Percentiles rank a stretch among this genome's conserved stretches.
phyloP scores from a whole-genome alignment of 1,139 yeast species.

The Yamadazyma blattariae region DNA sequence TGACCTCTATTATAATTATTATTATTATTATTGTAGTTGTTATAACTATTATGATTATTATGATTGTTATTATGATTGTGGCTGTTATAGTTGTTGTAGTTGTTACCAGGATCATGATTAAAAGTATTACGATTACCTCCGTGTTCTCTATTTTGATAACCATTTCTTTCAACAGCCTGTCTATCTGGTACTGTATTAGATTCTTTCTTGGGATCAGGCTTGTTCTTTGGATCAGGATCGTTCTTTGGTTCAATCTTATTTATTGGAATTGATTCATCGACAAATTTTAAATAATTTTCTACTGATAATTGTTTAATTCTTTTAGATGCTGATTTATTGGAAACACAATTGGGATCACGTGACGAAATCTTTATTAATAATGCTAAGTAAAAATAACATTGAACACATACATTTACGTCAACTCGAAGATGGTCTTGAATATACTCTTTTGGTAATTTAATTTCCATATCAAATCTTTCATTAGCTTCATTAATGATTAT shows the following conservation, averaged over 20 bases:
- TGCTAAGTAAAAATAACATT: slow-evolving; percentile 34
- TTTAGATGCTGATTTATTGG: slow-evolving; percentile 30
- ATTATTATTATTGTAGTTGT: no score
- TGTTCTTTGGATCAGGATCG: not conserved
- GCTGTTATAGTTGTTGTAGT: no score
- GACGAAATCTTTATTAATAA: slow-evolving; percentile 25
- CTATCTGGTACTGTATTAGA: no score
- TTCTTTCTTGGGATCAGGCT: no score
- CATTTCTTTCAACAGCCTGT: no score
- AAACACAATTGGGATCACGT: slow-evolving; percentile 26
- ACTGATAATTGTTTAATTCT: slow-evolving; percentile 17
- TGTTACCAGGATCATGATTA: no score
- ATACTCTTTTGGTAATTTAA: slow-evolving; percentile 24
- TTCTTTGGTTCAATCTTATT: not conserved
- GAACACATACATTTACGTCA: slow-evolving; percentile 20
- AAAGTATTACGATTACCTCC: no score
- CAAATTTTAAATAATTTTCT: not conserved
- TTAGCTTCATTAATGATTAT: slow-evolving; percentile 30
- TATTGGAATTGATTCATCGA: slow-evolving; percentile 1
- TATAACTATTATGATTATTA: not conserved
- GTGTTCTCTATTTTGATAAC: no score
- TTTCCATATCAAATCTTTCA: slow-evolving; percentile 16
- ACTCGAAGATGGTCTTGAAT: slow-evolving; percentile 18
- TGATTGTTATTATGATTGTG: not conserved
- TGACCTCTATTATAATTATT: no score